These are phyloP conservation scores for Trichopus zeylanicus DNA, from an alignment of 116 monocot species.

Conservation along the genomic window DNA sequence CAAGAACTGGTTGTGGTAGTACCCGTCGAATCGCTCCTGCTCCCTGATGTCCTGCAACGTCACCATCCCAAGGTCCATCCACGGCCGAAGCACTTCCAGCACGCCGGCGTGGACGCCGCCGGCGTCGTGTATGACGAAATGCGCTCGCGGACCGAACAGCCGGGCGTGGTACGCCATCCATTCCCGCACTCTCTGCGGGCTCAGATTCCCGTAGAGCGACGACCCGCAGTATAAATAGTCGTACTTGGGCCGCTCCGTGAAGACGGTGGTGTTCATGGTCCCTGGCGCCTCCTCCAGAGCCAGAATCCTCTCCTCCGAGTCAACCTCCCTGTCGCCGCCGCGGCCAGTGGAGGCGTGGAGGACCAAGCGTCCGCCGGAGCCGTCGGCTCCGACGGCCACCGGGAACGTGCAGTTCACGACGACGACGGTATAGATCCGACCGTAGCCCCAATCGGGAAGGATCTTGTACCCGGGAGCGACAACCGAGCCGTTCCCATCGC, in stretches of 20 bases:
- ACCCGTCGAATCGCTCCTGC: constrained; percentile 56
- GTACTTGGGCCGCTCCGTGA: constrained; percentile 25
- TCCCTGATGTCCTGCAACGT: constrained; percentile 57
- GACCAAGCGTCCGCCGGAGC: constrained; percentile 41
- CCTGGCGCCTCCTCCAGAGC: constrained; percentile 33
- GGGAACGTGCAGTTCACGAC: constrained; percentile 95
- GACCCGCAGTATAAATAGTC: constrained; percentile 75
- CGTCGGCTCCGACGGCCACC: constrained; percentile 15
- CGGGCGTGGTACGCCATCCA: constrained; percentile 66
- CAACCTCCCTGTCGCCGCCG: constrained; percentile 6
- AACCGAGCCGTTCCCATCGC: constrained; percentile 7
- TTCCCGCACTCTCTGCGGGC: constrained; percentile 54
- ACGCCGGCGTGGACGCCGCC: constrained; percentile 58
- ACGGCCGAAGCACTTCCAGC: constrained; percentile 51
- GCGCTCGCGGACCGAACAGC: constrained; percentile 43
- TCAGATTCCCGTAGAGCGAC: constrained; percentile 52
- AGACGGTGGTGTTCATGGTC: constrained; percentile 15
- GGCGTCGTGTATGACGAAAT: constrained; percentile 77
- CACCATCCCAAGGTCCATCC: constrained; percentile 43
- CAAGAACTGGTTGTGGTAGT: constrained; percentile 83
- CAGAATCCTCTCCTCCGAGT: constrained; percentile 21
- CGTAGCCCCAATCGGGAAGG: constrained; percentile 99
- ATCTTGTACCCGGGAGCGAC: constrained; percentile 38
- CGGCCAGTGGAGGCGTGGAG: constrained; percentile 33
- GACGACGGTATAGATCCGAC: constrained; percentile 94